Conservation (phyloP, 495 filamentous ascomycete species). For the Hypoxylon subgilvum region DNA sequence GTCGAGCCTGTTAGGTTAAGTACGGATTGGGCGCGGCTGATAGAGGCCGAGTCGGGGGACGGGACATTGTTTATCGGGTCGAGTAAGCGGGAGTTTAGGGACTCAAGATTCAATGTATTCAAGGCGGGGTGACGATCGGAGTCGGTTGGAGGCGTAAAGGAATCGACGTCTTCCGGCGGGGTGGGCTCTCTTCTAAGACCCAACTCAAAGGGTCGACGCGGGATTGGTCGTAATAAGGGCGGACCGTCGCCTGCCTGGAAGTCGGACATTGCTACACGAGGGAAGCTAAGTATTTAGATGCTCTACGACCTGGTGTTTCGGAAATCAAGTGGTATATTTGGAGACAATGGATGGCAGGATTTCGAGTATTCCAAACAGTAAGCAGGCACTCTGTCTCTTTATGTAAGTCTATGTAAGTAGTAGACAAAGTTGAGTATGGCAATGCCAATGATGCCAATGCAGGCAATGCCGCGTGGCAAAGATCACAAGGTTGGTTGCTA, state of each 20-base stretch:
- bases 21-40: constrained; percentile 73
- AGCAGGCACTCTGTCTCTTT: no score
- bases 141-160: constrained; percentile 52
- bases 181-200: constrained; percentile 59
- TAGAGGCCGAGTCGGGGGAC: constrained; percentile 37
- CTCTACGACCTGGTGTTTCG: constrained; percentile 3
- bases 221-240: constrained; percentile 71
- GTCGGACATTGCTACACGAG: constrained; percentile 34
- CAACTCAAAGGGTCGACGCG: constrained; percentile 75
- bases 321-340: no score
- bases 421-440: background rate
- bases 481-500: constrained; percentile 14
- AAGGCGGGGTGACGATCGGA: constrained; percentile 14
- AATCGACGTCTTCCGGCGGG: constrained; percentile 60
- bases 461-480: constrained; percentile 20
- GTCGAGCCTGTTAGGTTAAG: constrained; percentile 90
- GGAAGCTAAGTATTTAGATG: background rate
- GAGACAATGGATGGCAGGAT: no score
- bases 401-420: background rate
- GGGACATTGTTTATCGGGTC: constrained; percentile 36
- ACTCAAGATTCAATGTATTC: constrained; percentile 38
- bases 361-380: no score
- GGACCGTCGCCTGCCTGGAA: constrained; percentile 47
- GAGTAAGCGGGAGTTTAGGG: constrained; percentile 43
- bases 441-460: no score